Evolutionary conservation across 2,329 filamentous ascomycete species (phyloP), one percentile per base, ranked within the genome.

Genomic region (Didymellaceae sp.): DNA sequence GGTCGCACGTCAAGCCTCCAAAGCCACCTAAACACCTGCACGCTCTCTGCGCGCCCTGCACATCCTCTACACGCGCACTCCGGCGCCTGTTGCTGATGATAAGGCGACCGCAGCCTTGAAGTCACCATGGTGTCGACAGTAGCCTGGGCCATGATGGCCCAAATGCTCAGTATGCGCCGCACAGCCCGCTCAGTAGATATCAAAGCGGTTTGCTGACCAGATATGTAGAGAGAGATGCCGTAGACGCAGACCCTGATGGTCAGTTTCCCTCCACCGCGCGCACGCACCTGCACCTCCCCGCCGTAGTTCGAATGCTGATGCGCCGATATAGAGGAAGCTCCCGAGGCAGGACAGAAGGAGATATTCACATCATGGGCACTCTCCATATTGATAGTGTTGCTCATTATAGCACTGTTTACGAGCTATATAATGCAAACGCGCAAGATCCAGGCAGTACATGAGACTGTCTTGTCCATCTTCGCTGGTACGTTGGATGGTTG

Each of bases 391-490:
- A 96, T 99, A 65, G 84, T 91, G 78, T 86, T 99, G 64, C 86
- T 99, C 66, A 96, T 97, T 62, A 84, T 89, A 60, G 93, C 94
- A 56, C 90, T 99, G 65, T 96, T 97, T 75, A 96, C 91, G 34
- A 97, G 92, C 80, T 99, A 99, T 77, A 88, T 95, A 62, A 83
- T 99, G 54, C 93, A 97, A 76, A 90, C 94, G 77, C 92, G 90
- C 77, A 97, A 95, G 78, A 92, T 99, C 48, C 94, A 97, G 68
- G 94, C 94, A 21, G 88, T 99, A 45, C 94, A 99, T 75, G 94
- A 99, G 79, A 99, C 94, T 1, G 94, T 97, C 65, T 86, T 99
- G 56, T 97, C 93, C 55, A 99, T 99, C 72, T 97, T 99, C 78
- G 92, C 91, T 50, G 91, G 91, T 92, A 76, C 49, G 66, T 66